Base-by-base conservation (phyloP, 177 flowering plant species). In the Vitis hybrid region DNA sequence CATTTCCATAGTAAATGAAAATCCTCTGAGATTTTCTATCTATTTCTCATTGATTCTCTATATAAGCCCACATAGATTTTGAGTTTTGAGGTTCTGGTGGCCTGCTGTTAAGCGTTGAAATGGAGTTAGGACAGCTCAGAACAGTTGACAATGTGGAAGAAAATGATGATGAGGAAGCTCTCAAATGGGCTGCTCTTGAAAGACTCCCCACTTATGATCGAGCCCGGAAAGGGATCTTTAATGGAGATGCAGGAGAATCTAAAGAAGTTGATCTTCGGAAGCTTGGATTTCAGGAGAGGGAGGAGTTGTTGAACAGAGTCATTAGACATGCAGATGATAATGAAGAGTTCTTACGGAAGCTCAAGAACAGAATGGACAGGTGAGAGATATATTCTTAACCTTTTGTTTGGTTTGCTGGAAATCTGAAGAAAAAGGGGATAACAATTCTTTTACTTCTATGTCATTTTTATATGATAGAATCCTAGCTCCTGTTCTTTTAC, bases 141-240 rank as follows among this genome's bases (percentile, higher is more conserved):
- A 53, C n/a, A 15, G 1, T 53, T 53, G 56, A 53, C 15, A 53
- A 53, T 14, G 15, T 53, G 16, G 56, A 53, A 8, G 71, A 71
- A 49, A 78, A 77, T 6, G 82, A 53, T 9, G 75, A 83, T 14
- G 84, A 80, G 61, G 84, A 79, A 51, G 84, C 82, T 31, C 72
- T 81, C 45, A 75, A 73, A 61, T 81, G 86, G 86, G 84, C 86
- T 9, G 82, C 86, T 31, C 73, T 83, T 14, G 82, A 81, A 71
- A 79, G 77, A 26, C 76, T 81, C 13, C 84, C 86, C 0, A 80
- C 86, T 0, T 83, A 76, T 55, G 59, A 70, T 15, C 67, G 86
- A 12, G 67, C 73, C 52, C 63, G 73, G 55, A 83, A 71, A 68
- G 86, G 77, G 5, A 45, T 83, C 14, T 51, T 83, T 52, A 71